phyloP scores from a whole-genome alignment of 108 stramenopile species.

The Bacterosira constricta region DNA sequence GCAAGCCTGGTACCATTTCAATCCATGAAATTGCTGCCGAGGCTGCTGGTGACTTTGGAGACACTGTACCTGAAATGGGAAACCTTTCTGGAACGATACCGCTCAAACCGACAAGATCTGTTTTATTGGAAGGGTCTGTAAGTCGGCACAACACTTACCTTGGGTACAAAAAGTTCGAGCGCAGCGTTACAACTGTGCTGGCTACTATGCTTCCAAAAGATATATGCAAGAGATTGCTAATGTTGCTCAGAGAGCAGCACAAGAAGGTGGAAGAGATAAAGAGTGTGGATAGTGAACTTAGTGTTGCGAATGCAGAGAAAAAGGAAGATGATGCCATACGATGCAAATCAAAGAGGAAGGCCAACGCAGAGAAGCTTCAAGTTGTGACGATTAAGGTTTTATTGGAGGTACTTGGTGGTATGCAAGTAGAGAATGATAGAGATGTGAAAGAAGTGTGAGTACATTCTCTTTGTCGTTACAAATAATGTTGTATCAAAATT shows the following conservation, averaged over 20 bases:
- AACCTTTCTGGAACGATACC: not conserved
- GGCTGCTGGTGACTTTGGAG: conserved; percentile 19
- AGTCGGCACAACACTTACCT: conserved; percentile 59
- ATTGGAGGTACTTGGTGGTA: conserved; percentile 4
- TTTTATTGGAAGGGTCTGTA: conserved; percentile 56
- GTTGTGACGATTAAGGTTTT: conserved; percentile 29
- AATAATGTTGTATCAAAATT: too few relatives aligned
- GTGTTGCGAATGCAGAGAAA: too few relatives aligned
- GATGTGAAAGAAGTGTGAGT: conserved; percentile 26
- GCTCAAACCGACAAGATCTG: conserved; percentile 17
- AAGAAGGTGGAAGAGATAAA: not conserved
- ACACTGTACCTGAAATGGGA: not conserved
- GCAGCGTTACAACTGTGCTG: conserved; percentile 65
- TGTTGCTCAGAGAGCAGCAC: conserved; percentile 31
- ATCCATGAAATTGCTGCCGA: conserved; percentile 51
- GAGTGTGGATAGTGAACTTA: not conserved
- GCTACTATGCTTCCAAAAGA: conserved; percentile 62
- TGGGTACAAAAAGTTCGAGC: conserved; percentile 76
- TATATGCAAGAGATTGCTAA: conserved; percentile 40
- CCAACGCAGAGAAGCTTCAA: conserved; percentile 22
- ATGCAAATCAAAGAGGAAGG: not conserved
- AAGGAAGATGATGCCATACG: too few relatives aligned
- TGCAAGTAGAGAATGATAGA: conserved; percentile 7
- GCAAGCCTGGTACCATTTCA: conserved; percentile 31
- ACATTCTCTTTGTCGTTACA: not conserved